Percentiles rank a stretch among this genome's conserved stretches.
Evolutionary conservation across 2,329 filamentous ascomycete species (phyloP).

Genomic region (Colletotrichum sp.): DNA sequence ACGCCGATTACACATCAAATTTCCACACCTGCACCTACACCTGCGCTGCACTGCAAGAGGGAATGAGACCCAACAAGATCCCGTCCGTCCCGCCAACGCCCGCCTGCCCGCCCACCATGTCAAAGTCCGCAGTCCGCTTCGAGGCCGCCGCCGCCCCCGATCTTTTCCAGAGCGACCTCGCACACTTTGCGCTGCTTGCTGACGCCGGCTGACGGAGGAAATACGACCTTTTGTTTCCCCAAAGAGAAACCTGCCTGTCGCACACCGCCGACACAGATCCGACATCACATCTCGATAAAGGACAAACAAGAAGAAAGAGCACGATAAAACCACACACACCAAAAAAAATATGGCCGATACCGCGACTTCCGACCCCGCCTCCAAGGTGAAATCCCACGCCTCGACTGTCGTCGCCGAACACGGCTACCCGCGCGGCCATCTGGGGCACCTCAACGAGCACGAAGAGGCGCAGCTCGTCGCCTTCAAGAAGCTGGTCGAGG

Average conservation of each 20-base stretch:
- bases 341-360: not conserved
- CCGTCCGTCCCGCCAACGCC: not conserved
- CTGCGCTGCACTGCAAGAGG: not conserved
- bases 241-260: not conserved
- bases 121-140: not conserved
- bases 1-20: conserved; percentile 13
- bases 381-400: conserved; percentile 9
- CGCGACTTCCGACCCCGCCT: conserved; percentile 4
- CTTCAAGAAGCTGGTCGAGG: conserved; percentile 73
- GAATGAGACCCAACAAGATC: not conserved
- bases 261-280: not conserved
- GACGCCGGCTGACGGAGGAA: conserved; percentile 7
- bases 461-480: conserved; percentile 71
- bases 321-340: not conserved
- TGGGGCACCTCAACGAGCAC: conserved; percentile 74
- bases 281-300: not conserved
- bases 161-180: not conserved
- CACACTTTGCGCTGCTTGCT: not conserved
- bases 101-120: not conserved
- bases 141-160: not conserved
- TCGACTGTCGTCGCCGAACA: conserved; percentile 32
- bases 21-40: not conserved
- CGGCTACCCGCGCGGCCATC: conserved; percentile 77
- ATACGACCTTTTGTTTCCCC: not conserved
- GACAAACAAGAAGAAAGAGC: not conserved